These are phyloP conservation scores for Ogataea trehalophila DNA, from an alignment of 805 yeast genomes.

Conservation along the genomic window DNA sequence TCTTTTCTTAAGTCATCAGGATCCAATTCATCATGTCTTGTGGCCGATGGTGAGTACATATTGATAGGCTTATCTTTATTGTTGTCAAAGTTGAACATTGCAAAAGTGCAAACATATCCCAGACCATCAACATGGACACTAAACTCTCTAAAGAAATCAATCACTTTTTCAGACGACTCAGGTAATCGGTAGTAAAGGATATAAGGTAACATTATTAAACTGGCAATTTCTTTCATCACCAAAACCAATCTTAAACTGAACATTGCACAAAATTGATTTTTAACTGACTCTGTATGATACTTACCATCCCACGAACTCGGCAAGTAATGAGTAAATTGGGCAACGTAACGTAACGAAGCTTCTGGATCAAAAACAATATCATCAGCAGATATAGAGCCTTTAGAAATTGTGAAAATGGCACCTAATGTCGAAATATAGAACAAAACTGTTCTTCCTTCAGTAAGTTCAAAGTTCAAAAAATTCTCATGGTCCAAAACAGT, in stretches of 20 bases:
- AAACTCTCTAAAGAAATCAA: slow-evolving; percentile 88
- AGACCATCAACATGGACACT: slow-evolving; percentile 90
- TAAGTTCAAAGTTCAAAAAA: slow-evolving; percentile 82
- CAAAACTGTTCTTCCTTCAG: slow-evolving; percentile 73
- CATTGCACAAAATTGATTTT: slow-evolving; percentile 72
- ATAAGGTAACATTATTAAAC: slow-evolving; percentile 82
- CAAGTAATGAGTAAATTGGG: slow-evolving; percentile 84
- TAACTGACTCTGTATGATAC: slow-evolving; percentile 80
- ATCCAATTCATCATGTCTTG: slow-evolving; percentile 20
- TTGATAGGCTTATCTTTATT: slow-evolving; percentile 32
- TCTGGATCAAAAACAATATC: slow-evolving; percentile 87
- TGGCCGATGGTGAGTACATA: slow-evolving; percentile 6
- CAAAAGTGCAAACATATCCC: slow-evolving; percentile 92
- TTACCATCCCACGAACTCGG: slow-evolving; percentile 85
- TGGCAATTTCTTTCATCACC: slow-evolving; percentile 71
- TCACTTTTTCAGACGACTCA: slow-evolving; percentile 62
- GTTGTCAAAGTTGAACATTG: slow-evolving; percentile 81
- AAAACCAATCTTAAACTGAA: slow-evolving; percentile 71
- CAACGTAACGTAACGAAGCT: slow-evolving; percentile 70
- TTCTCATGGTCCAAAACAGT: slow-evolving; percentile 84
- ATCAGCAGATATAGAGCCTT: slow-evolving; percentile 62
- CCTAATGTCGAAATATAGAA: slow-evolving; percentile 89
- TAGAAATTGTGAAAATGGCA: slow-evolving; percentile 78
- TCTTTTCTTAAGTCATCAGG: slow-evolving; percentile 32
- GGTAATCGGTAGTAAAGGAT: slow-evolving; percentile 85